These are phyloP conservation scores for Fremontodendron californicum DNA, from an alignment of 345 rosid genomes.

Conservation along the genomic window DNA sequence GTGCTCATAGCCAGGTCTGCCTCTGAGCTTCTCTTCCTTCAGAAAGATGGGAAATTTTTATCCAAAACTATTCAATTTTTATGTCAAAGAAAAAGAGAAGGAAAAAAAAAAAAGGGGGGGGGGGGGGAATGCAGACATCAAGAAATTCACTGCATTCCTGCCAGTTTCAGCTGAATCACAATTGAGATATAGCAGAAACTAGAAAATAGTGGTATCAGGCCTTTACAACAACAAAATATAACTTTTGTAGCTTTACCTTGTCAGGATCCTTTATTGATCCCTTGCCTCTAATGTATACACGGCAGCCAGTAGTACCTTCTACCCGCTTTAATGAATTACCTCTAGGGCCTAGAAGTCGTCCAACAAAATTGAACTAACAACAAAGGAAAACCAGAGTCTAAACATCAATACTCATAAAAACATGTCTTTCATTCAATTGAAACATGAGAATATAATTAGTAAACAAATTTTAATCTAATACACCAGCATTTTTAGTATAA, in stretches of 20 bases:
- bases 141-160: neutral
- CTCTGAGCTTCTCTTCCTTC: slow-evolving; percentile 70
- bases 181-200: neutral
- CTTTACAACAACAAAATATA: neutral
- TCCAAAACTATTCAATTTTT: slow-evolving; percentile 6
- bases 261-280: slow-evolving; percentile 97
- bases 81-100: neutral
- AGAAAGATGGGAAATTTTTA: slow-evolving; percentile 15
- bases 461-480: neutral
- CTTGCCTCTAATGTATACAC: no score
- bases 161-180: neutral
- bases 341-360: no score
- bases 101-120: neutral
- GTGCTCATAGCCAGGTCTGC: slow-evolving; percentile 74
- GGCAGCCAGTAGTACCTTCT: no score
- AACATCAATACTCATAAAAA: neutral
- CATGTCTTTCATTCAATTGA: neutral
- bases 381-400: neutral
- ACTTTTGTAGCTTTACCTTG: slow-evolving; percentile 42
- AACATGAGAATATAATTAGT: neutral
- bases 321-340: no score
- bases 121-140: slow-evolving; percentile 6
- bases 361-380: no score
- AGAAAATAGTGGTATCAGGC: neutral
- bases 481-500: neutral